Evolutionary conservation across 441 rosid species (phyloP), one percentile per base, ranked within the genome.

Genomic region (Euphorbia schlechtendalii): DNA sequence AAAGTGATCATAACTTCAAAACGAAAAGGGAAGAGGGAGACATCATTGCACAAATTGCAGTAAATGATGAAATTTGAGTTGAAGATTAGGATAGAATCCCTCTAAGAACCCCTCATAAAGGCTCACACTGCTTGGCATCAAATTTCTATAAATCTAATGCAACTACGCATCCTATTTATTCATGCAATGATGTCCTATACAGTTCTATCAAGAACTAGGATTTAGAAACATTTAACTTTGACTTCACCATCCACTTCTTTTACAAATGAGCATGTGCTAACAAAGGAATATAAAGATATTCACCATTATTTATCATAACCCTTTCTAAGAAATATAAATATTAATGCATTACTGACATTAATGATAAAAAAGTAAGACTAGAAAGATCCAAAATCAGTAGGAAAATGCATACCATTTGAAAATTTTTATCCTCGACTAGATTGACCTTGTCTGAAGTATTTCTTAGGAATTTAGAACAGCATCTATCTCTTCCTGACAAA

Each of bases 381-480:
- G 32, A 8, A 61, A 32, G 5, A 46, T 28, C 32, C 15, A 55
- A 61, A 55, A 65, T 15, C 30, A 57, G 41, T 21, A 30, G 65
- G 56, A 45, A 67, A 67, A 70, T 41, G 56, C 68, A 18, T 78
- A 90, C 97, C 99, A 81, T 77, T 64, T 76, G 60, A 49, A 69
- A 40, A 64, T 77, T 74, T 66, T 78, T 69, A 64, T 77, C 75
- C 74, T 79, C 86, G 32, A 61, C 67, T 75, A 76, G 66, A 69
- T 59, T 70, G 57, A 81, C 69, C 75, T 81, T 88, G 67, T 75
- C 69, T 55, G 88, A 68, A 71, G 88, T 77, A 79, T 85, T 73
- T 73, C 63, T 80, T 64, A 84, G 52, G 75, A 56, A 56, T 60
- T 73, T 68, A 58, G 68, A 69, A 70, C 67, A 69, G 69, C 67